phyloP scores from a whole-genome alignment of 2,329 filamentous ascomycete genomes.

The Aspergillus pseudotamarii region DNA sequence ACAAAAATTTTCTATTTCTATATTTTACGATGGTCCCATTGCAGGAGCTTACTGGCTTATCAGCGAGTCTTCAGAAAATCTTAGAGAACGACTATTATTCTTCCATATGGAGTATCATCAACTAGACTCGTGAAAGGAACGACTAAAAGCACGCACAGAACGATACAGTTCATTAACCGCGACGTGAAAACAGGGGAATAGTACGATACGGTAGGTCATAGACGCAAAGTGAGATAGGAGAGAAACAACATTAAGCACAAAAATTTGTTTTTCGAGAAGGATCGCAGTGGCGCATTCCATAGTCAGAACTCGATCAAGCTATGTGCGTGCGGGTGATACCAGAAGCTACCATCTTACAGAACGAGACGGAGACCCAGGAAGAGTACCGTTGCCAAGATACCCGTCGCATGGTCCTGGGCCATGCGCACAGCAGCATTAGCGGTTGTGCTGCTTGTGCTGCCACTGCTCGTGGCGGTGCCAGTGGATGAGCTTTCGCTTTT shows the following conservation, averaged over 20 bases:
- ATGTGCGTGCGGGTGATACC: background rate
- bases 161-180: constrained; percentile 8
- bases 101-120: background rate
- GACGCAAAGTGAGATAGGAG: background rate
- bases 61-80: background rate
- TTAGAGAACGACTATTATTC: constrained; percentile 5
- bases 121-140: constrained; percentile 2
- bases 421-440: constrained; percentile 50
- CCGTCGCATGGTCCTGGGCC: constrained; percentile 55
- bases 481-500: constrained; percentile 26
- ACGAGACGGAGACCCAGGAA: constrained; percentile 60
- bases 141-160: constrained; percentile 10
- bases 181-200: constrained; percentile 13
- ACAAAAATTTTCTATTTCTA: background rate
- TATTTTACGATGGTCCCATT: background rate
- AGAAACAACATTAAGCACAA: background rate
- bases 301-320: background rate
- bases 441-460: constrained; percentile 29
- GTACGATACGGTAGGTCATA: constrained; percentile 9
- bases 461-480: constrained; percentile 30
- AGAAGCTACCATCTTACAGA: constrained; percentile 46
- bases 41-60: background rate
- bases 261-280: background rate
- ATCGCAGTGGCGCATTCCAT: background rate
- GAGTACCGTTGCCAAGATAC: constrained; percentile 55